Evolutionary conservation across 1,284 basidiomycete species (phyloP), one percentile per base, ranked within the genome.

Genomic region (Cryptococcus neoformans): DNA sequence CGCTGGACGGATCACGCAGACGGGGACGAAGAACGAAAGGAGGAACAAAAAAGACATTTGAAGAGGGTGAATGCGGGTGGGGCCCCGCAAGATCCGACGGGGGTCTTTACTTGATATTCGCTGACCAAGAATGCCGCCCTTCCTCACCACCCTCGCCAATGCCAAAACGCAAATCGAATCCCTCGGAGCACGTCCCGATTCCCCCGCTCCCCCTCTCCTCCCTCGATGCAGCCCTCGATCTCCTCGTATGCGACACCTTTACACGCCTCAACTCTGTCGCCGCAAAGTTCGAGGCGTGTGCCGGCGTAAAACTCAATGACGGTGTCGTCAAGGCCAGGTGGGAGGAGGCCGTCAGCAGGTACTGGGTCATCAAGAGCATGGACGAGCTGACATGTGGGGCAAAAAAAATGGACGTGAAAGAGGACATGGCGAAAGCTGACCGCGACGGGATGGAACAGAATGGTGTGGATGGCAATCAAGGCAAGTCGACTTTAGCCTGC

Each of bases 351-450:
- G 66, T 70, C 35, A 74, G 70, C 57, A 47, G 74, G 40, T 74
- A 73, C 51, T 68, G 65, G 66, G 65, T 74, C 14, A 75, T 74
- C 68, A 73, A 70, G 61, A 67, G 70, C 46, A 69, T 76, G 65
- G 68, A 73, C 39, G 70, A 69, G 46, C 56, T 76, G 8, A 63
- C 63, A 9, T 76, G 74, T 42, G 50, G 59, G 2, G 49, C 57
- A 1, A 51, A 39, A 52, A 60, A 40, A 49, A 49, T n/a, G 44
- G 51, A 51, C 34, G 55, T 47, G 53, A 57, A 46, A 56, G 40
- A 35, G 35, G 49, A 46, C 60, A 67, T 65, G 56, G 69, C 57
- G 39, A 69, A 58, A 11, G 71, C 54, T 8, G 69, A 62, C n/a
- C 65, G 49, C 12, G 69, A 59, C 8, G 70, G 6, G 68, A 63